Base-by-base conservation (phyloP, 2,329 filamentous ascomycete species). In the Nigrospora osmanthi region DNA sequence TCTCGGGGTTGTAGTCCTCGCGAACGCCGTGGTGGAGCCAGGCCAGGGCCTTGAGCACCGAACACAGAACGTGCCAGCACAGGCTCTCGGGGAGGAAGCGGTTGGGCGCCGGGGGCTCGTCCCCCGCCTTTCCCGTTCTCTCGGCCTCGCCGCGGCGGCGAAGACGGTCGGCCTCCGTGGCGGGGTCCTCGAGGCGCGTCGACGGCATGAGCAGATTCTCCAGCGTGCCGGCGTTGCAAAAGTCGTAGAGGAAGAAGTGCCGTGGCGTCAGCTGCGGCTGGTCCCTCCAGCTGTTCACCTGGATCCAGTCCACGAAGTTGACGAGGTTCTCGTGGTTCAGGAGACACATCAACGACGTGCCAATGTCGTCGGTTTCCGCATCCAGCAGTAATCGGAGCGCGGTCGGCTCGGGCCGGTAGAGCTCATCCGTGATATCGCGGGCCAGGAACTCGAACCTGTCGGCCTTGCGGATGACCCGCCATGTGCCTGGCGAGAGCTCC, bases 41-140 rank as follows among this genome's bases (percentile, higher is more conserved):
- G 30, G 69, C 57, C 35, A 79, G 62, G 3, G 73, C 74, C n/a
- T 64, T 63, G 13, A 72, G 57, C 39, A 78, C 56, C 9, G 68
- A 71, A 11, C 63, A 55, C 12, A 73, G 61, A 10, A 80, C 74
- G 52, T 80, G 75, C 76, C 76, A 80, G 49, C 74, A 75, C 12
- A 80, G 60, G 3, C 66, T 64, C 51, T 80, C 76, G 0, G 75
- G 74, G 12, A 76, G 54, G 49, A 72, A 73, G 12, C 11, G 9
- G 7, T 31, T 33, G n/a, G 54, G 57, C 5, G 44, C 35, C 2
- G 44, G 47, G 33, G 51, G 35, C 14, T 52, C 48, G 5, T 48
- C 52, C 23, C 59, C 50, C 14, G 59, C 53, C 3, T 59, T 38
- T 3, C 54, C 42, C 6, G 47, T 49, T 33, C 53, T 51, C 4